A percentile compares a stretch with the other conserved stretches of the same genome.
Conservation (phyloP, 495 filamentous ascomycete genomes). For the Trypethelium eluteriae region DNA sequence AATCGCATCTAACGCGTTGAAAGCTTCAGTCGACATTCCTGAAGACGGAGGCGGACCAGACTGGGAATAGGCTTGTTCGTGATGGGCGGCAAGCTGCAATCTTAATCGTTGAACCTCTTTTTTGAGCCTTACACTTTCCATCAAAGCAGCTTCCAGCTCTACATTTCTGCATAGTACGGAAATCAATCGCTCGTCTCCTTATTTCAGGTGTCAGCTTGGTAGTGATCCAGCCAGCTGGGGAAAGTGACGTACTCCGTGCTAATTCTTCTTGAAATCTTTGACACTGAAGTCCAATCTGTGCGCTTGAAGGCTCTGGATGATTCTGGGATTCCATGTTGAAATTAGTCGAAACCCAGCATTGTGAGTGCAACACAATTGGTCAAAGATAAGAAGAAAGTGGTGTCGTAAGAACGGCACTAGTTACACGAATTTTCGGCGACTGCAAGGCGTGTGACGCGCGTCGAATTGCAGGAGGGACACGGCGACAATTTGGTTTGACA, state of each 20-base stretch:
- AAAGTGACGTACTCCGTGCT: constrained; percentile 16
- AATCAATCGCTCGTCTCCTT: constrained; percentile 2
- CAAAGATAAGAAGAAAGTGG: too few species aligned
- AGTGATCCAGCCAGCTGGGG: neutral
- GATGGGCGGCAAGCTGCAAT: constrained; percentile 10
- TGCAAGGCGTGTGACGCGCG: too few species aligned
- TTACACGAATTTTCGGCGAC: too few species aligned
- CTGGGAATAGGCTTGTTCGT: neutral
- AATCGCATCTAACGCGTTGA: neutral
- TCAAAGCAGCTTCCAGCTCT: neutral
- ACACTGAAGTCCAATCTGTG: neutral
- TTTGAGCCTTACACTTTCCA: neutral
- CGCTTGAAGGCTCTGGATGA: neutral
- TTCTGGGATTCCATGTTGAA: neutral
- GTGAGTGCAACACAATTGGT: too few species aligned
- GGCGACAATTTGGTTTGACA: too few species aligned
- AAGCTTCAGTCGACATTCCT: neutral
- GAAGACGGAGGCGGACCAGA: neutral
- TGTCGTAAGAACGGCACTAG: too few species aligned
- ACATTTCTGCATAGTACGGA: constrained; percentile 8
- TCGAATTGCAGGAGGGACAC: too few species aligned
- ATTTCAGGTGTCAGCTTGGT: neutral
- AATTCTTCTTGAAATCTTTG: constrained; percentile 18
- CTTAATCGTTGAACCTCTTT: constrained; percentile 13
- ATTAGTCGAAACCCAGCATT: neutral